A percentile compares a stretch with the other conserved stretches of the same genome.
Evolutionary conservation across 2,329 filamentous ascomycete species (phyloP).

Genomic region (Epichloe brachyelytri): DNA sequence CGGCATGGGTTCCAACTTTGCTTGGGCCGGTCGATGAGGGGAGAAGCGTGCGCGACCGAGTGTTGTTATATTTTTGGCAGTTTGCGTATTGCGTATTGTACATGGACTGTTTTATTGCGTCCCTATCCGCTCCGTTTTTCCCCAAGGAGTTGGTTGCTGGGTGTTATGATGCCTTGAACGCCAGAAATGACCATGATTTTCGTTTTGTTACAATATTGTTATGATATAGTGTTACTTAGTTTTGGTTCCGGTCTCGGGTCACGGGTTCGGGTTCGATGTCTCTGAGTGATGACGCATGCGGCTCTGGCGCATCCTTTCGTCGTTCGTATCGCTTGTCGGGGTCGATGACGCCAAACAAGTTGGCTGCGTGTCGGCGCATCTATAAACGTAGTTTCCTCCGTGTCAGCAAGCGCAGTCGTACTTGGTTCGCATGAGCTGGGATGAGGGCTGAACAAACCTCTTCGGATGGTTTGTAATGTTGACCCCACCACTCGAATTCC

Average conservation of each 20-base stretch:
- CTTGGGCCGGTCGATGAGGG: conserved; percentile 32
- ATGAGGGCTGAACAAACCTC: conserved; percentile 17
- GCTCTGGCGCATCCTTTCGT: conserved; percentile 24
- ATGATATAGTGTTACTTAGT: not conserved
- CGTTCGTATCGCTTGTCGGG: conserved; percentile 30
- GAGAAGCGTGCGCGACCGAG: not conserved
- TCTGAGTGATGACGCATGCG: conserved; percentile 12
- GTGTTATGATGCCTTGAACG: not conserved
- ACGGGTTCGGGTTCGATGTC: conserved; percentile 15
- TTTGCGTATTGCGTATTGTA: not conserved
- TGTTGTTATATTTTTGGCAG: not conserved
- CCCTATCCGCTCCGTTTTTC: not conserved
- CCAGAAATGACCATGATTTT: not conserved
- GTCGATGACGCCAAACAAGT: conserved; percentile 27
- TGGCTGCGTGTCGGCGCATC: conserved; percentile 24
- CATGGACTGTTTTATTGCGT: not conserved
- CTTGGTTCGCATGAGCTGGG: not conserved
- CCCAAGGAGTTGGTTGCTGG: not conserved
- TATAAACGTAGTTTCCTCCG: conserved; percentile 7
- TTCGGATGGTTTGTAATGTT: conserved; percentile 28
- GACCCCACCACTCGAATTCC: conserved; percentile 32
- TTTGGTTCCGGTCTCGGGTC: conserved; percentile 12
- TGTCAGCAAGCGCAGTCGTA: not conserved
- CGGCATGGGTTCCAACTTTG: conserved; percentile 45
- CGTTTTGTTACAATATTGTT: not conserved